A percentile compares a stretch with the other conserved stretches of the same genome.
phyloP scores from a whole-genome alignment of 129 eudicot genomes.

The Chrysanthemum lavandulifolium region DNA sequence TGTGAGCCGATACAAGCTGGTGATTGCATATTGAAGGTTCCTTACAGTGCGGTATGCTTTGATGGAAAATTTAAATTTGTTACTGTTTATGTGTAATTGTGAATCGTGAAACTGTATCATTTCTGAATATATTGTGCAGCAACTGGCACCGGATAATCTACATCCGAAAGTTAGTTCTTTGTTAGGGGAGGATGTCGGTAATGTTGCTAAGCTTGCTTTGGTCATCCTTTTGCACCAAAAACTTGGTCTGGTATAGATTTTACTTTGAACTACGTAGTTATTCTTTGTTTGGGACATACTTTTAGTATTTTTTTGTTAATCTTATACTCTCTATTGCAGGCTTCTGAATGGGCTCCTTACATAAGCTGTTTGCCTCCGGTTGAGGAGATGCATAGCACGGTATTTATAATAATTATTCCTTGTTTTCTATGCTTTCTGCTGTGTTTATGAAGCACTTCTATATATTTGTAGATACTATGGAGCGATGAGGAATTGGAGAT shows the following conservation, averaged over 20 bases:
- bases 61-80: background rate
- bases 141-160: constrained; percentile 74
- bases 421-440: background rate
- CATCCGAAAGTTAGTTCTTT: constrained; percentile 44
- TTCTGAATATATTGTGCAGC: constrained; percentile 40
- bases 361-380: constrained; percentile 65
- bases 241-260: constrained; percentile 54
- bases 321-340: constrained; percentile 42
- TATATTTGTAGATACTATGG: constrained; percentile 64
- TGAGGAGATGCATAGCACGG: constrained; percentile 78
- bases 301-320: background rate
- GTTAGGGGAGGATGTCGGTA: constrained; percentile 49
- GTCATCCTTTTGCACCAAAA: constrained; percentile 66
- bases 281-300: background rate
- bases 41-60: constrained; percentile 55
- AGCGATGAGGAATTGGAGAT: constrained; percentile 60
- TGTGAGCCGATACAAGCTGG: constrained; percentile 52
- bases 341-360: constrained; percentile 89
- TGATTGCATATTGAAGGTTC: constrained; percentile 72
- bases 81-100: background rate
- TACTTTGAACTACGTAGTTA: background rate
- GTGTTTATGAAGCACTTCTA: constrained; percentile 4
- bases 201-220: constrained; percentile 71
- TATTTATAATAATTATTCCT: constrained; percentile 17
- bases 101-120: background rate